Evolutionary conservation across 768 basidiomycete species (phyloP).

Genomic region (Dioszegia hungarica): DNA sequence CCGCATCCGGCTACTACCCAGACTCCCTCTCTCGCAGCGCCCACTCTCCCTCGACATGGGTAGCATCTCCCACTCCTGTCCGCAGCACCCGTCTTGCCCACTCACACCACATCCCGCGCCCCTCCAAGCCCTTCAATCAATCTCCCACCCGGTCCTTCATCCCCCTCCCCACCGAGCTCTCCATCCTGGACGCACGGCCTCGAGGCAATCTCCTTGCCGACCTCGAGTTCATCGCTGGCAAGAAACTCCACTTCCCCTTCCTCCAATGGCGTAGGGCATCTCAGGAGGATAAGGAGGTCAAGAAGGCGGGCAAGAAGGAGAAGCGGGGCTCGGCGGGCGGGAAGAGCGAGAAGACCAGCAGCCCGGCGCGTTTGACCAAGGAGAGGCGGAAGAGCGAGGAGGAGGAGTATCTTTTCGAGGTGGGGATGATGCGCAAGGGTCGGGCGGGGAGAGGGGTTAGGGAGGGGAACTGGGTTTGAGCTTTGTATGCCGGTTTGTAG

Average conservation of each 20-base stretch:
- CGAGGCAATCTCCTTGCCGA: conserved; percentile 25
- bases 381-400: conserved; percentile 13
- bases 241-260: conserved; percentile 33
- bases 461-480: conserved; percentile 35
- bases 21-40: background rate
- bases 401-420: conserved; percentile 15
- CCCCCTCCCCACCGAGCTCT: conserved; percentile 20
- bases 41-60: background rate
- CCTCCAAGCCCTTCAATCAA: background rate
- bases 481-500: conserved; percentile 1
- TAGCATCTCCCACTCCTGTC: background rate
- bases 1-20: background rate
- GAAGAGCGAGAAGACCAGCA: conserved; percentile 5
- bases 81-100: background rate
- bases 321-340: background rate
- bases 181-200: conserved; percentile 25
- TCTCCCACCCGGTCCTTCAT: background rate
- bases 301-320: background rate
- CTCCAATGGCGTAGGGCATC: background rate
- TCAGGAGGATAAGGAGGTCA: conserved; percentile 6
- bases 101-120: background rate
- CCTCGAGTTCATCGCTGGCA: conserved; percentile 33
- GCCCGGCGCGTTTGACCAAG: conserved; percentile 9
- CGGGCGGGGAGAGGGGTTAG: conserved; percentile 21
- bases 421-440: conserved; percentile 2